These are phyloP conservation scores for Antrodiella citrinella DNA, from an alignment of 768 basidiomycete species.

Conservation along the genomic window DNA sequence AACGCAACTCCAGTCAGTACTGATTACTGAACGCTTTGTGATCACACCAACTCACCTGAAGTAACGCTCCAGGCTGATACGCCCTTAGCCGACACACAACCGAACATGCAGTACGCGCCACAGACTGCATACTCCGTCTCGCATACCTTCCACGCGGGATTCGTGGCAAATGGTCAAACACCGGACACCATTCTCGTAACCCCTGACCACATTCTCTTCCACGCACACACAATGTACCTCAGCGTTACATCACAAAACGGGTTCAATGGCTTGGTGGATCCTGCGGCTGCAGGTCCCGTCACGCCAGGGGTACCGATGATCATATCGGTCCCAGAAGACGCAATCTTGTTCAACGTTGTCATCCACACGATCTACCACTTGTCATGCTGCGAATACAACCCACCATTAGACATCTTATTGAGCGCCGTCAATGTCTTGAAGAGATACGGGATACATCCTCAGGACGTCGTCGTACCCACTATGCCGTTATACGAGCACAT, in stretches of 20 bases:
- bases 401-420: constrained; percentile 18
- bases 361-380: constrained; percentile 25
- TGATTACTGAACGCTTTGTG: background rate
- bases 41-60: background rate
- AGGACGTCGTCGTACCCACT: constrained; percentile 17
- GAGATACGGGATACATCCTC: constrained; percentile 19
- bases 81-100: background rate
- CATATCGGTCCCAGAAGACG: constrained; percentile 18
- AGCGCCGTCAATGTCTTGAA: constrained; percentile 16
- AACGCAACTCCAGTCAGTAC: background rate
- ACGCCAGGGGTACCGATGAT: constrained; percentile 27
- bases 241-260: constrained; percentile 16
- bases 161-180: constrained; percentile 2
- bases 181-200: constrained; percentile 19
- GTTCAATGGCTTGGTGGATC: constrained; percentile 12
- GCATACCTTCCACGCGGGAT: constrained; percentile 12
- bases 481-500: constrained; percentile 26
- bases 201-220: constrained; percentile 24
- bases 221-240: constrained; percentile 18
- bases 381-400: constrained; percentile 17
- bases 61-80: background rate
- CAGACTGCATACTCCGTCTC: constrained; percentile 11
- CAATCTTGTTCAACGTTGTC: constrained; percentile 23
- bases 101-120: background rate
- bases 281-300: constrained; percentile 9